Evolutionary conservation across 192 early-diverging fungal genomes (phyloP).

Genomic region (Backusella psychrophila): DNA sequence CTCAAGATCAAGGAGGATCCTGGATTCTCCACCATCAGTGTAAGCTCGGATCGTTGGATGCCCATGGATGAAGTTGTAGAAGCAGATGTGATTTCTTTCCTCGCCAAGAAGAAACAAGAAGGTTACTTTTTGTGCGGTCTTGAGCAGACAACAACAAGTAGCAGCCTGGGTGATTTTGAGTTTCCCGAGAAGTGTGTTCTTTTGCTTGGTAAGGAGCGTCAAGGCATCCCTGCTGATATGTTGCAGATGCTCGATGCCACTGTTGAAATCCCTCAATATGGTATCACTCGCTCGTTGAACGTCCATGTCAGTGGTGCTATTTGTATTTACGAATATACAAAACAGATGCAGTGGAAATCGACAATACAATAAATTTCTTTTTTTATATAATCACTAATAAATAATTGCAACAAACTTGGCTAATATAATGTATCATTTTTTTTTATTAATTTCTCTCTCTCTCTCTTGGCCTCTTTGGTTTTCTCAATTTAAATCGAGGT

Average conservation of each 20-base stretch:
- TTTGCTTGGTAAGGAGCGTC: slow-evolving; percentile 51
- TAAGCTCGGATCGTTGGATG: slow-evolving; percentile 62
- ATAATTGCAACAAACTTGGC: background rate
- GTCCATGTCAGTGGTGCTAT: slow-evolving; percentile 61
- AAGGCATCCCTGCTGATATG: slow-evolving; percentile 54
- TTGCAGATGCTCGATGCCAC: slow-evolving; percentile 50
- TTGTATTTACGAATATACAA: slow-evolving; percentile 55
- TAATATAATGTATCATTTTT: background rate
- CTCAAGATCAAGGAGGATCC: slow-evolving; percentile 48
- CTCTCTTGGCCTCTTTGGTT: background rate
- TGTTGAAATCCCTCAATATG: slow-evolving; percentile 63
- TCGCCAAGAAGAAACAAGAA: slow-evolving; percentile 44
- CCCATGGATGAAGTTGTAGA: slow-evolving; percentile 49
- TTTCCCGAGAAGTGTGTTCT: slow-evolving; percentile 55
- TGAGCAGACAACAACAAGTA: slow-evolving; percentile 60
- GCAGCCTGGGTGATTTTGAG: slow-evolving; percentile 43
- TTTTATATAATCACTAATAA: background rate
- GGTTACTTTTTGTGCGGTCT: slow-evolving; percentile 56
- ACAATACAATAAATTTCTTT: background rate
- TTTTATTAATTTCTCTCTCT: background rate
- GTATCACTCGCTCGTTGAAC: slow-evolving; percentile 53
- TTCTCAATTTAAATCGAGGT: slow-evolving; percentile 21
- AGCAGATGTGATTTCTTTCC: slow-evolving; percentile 38
- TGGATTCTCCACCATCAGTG: slow-evolving; percentile 44
- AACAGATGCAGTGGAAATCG: slow-evolving; percentile 33